phyloP scores from a whole-genome alignment of 495 filamentous ascomycete species.

The Trypethelium eluteriae region DNA sequence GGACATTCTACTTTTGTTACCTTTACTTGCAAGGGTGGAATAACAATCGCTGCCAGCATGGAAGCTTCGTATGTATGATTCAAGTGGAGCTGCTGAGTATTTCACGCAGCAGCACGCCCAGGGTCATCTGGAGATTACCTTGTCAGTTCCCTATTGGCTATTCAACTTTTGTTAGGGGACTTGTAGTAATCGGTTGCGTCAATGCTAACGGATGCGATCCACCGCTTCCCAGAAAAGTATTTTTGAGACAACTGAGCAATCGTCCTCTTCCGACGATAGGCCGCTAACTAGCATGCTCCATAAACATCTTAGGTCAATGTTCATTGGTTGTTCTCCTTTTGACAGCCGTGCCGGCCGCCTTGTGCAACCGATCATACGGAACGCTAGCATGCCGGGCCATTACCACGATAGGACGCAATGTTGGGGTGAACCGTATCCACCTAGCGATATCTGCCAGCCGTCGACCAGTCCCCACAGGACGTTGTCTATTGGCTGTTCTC shows the following conservation, averaged over 20 bases:
- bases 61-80: neutral
- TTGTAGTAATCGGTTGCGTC: too few relatives aligned
- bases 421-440: neutral
- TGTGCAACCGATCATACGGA: too few relatives aligned
- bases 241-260: too few relatives aligned
- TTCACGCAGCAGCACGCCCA: neutral
- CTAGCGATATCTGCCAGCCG: neutral
- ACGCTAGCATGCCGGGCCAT: too few relatives aligned
- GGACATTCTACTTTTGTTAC: conserved; percentile 12
- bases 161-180: too few relatives aligned
- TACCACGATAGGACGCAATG: neutral
- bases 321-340: conserved; percentile 13
- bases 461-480: neutral
- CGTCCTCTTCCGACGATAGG: too few relatives aligned
- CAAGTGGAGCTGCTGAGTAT: neutral
- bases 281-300: too few relatives aligned
- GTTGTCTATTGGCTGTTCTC: conserved; percentile 5
- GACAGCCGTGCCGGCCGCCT: neutral
- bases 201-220: too few relatives aligned
- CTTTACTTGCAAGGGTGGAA: neutral
- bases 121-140: too few relatives aligned
- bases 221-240: too few relatives aligned
- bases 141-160: too few relatives aligned
- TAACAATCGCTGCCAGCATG: neutral
- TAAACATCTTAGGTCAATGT: too few relatives aligned